Evolutionary conservation across 768 basidiomycete genomes (phyloP), one percentile per base, ranked within the genome.

Genomic region (Kwoniella sp.): DNA sequence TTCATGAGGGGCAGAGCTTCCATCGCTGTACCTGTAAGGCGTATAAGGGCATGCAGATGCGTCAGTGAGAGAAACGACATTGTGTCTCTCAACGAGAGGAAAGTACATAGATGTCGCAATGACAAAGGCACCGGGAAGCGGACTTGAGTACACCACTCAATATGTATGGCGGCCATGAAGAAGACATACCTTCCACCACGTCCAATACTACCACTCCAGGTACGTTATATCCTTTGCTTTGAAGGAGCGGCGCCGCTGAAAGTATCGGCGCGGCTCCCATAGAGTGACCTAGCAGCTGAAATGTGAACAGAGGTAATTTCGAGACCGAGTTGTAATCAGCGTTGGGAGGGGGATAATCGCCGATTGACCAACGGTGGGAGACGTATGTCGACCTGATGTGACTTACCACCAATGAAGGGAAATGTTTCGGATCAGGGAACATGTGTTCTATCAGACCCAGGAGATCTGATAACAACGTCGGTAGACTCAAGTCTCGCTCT

Each of bases 1-100:
- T 91, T 87, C 96, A 99, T 99, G 71, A 91, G 86, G 0, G 92
- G 91, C 13, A 99, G 85, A 0, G 93, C 92, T 51, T 97, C 96
- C 30, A 97, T 83, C 0, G 96, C 94, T 26, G 93, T 91, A 13
- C 94, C 93, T 74, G 23, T 20, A 28, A 30, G 15, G 15, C 13
- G 52, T 51, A n/a, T n/a, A n/a, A n/a, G n/a, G n/a, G n/a, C n/a
- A n/a, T n/a, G n/a, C n/a, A n/a, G n/a, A n/a, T n/a, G n/a, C 23
- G 38, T 41, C 38, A 41, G 38, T 41, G 38, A 41, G n/a, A n/a
- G n/a, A n/a, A n/a, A n/a, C n/a, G n/a, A n/a, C n/a, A n/a, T n/a
- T n/a, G n/a, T n/a, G n/a, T n/a, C n/a, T n/a, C n/a, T n/a, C n/a
- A n/a, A n/a, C n/a, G n/a, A n/a, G n/a, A n/a, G n/a, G n/a, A n/a